phyloP scores from a whole-genome alignment of 257 asterid genomes.

The Solanum gracilifrons region DNA sequence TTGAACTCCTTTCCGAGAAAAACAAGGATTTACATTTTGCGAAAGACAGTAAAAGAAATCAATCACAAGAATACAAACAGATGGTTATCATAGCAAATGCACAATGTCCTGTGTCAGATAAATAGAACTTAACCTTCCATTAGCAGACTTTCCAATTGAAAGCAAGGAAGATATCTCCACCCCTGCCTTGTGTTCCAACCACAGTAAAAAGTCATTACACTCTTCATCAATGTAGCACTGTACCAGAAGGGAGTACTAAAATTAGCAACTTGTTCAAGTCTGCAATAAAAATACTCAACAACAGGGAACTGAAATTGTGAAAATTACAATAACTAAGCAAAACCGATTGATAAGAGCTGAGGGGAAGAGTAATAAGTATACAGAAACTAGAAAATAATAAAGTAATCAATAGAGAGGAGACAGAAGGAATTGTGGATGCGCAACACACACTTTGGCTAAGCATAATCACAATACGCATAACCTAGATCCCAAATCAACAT shows the following conservation, averaged over 20 bases:
- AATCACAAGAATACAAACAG: not conserved
- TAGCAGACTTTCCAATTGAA: constrained; percentile 45
- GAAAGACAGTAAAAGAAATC: not conserved
- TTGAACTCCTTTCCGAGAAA: not conserved
- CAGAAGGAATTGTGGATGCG: not conserved
- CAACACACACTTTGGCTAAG: not conserved
- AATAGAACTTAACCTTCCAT: constrained; percentile 34
- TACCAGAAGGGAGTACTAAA: not conserved
- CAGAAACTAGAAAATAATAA: not conserved
- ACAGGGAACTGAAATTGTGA: not conserved
- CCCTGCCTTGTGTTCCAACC: constrained; percentile 67
- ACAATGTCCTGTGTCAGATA: not conserved
- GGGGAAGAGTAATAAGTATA: not conserved
- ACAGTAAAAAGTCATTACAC: constrained; percentile 44
- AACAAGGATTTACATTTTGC: not conserved
- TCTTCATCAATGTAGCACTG: constrained; percentile 19
- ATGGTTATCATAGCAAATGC: not conserved
- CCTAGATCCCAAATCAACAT: not conserved
- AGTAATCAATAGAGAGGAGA: not conserved
- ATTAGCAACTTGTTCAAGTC: not conserved
- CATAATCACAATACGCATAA: not conserved
- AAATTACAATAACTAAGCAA: not conserved
- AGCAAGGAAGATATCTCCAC: constrained; percentile 46
- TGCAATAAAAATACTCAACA: not conserved
- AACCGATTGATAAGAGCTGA: not conserved